Conservation (phyloP, 2,329 filamentous ascomycete genomes). For the Aspergillus jensenii region DNA sequence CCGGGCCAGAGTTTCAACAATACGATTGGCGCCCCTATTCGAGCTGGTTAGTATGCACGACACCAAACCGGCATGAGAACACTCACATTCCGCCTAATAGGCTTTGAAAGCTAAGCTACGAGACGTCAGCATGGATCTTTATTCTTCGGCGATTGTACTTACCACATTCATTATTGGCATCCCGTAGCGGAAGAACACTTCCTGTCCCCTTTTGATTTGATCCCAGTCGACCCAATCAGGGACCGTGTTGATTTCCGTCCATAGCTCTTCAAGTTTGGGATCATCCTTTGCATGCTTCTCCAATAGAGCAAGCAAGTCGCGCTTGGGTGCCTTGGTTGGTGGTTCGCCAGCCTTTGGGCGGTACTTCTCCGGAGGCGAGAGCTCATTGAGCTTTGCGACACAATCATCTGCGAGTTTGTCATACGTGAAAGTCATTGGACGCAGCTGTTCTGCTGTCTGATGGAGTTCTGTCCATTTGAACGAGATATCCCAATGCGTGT, state of each 20-base stretch:
- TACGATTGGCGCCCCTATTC: slow-evolving; percentile 62
- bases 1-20: slow-evolving; percentile 71
- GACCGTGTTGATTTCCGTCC: slow-evolving; percentile 65
- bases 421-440: slow-evolving; percentile 64
- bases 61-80: too few species aligned
- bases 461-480: slow-evolving; percentile 71
- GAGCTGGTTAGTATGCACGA: background rate
- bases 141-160: slow-evolving; percentile 11
- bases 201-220: slow-evolving; percentile 71
- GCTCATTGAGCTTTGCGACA: slow-evolving; percentile 61
- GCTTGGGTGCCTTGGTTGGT: slow-evolving; percentile 31
- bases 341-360: slow-evolving; percentile 2
- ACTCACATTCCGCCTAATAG: slow-evolving; percentile 30
- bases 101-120: slow-evolving; percentile 33
- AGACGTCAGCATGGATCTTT: background rate
- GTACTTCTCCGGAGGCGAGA: slow-evolving; percentile 50
- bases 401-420: slow-evolving; percentile 68
- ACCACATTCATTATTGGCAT: slow-evolving; percentile 61
- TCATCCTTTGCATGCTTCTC: slow-evolving; percentile 59
- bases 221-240: slow-evolving; percentile 78
- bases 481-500: slow-evolving; percentile 59
- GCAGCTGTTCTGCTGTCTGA: slow-evolving; percentile 57
- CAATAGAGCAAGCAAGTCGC: slow-evolving; percentile 66
- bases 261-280: slow-evolving; percentile 57
- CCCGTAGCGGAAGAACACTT: slow-evolving; percentile 75